phyloP scores from a whole-genome alignment of 148 eudicot genomes.

The Rhododendron vialii region DNA sequence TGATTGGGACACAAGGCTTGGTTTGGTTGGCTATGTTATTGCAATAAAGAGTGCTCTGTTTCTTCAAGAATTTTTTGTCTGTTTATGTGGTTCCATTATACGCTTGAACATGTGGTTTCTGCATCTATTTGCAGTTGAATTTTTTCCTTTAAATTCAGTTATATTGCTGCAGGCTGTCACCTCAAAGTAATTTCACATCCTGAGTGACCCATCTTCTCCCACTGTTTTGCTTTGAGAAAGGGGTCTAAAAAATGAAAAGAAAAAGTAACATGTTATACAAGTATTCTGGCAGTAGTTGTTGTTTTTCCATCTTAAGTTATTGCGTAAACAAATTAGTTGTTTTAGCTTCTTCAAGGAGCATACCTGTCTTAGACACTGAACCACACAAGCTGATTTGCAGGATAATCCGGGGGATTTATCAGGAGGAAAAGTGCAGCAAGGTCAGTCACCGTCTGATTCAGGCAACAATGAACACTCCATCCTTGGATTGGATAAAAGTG shows the following conservation, averaged over 20 bases:
- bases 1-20: background rate
- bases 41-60: background rate
- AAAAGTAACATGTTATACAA: background rate
- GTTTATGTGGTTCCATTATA: background rate
- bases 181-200: background rate
- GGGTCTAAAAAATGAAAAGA: background rate
- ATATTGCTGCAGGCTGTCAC: background rate
- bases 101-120: background rate
- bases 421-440: constrained; percentile 21
- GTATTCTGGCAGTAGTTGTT: background rate
- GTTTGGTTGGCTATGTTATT: background rate
- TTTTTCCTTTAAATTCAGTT: background rate
- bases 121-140: background rate
- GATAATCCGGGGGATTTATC: constrained; percentile 25
- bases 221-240: background rate
- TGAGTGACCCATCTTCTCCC: background rate
- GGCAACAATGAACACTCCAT: constrained; percentile 12
- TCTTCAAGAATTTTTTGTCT: background rate
- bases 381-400: constrained; percentile 32
- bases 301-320: background rate
- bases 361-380: background rate
- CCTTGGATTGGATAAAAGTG: constrained; percentile 20
- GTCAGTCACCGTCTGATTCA: constrained; percentile 17
- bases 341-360: constrained; percentile 4
- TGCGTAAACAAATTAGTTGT: background rate